Percentiles rank a stretch among this genome's conserved stretches.
Conservation (phyloP, 768 basidiomycete species). For the Phaeotremella skinneri region DNA sequence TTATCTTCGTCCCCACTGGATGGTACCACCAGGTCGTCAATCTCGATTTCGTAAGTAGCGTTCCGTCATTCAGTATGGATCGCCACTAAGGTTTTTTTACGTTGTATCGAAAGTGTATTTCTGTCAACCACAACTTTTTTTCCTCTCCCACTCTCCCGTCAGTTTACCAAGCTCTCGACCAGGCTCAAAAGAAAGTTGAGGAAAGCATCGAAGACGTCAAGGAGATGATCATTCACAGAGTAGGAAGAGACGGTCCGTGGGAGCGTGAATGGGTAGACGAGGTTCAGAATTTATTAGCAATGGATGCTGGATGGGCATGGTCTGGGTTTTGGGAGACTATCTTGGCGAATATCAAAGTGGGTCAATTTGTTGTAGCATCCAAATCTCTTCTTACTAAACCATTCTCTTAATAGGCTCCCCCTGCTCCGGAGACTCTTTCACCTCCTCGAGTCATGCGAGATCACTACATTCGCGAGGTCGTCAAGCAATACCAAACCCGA, state of each 20-base stretch:
- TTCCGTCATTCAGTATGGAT: neutral
- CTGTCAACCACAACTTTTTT: slow-evolving; percentile 53
- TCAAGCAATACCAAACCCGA: neutral
- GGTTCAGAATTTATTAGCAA: slow-evolving; percentile 44
- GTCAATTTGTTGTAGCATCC: neutral
- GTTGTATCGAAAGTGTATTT: slow-evolving; percentile 41
- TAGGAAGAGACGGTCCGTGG: slow-evolving; percentile 30
- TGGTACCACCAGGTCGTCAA: slow-evolving; percentile 52
- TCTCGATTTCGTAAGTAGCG: slow-evolving; percentile 41
- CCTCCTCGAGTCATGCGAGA: slow-evolving; percentile 4
- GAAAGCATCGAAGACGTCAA: slow-evolving; percentile 43
- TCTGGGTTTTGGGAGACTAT: slow-evolving; percentile 44
- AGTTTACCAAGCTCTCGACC: slow-evolving; percentile 49
- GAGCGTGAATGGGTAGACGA: slow-evolving; percentile 48
- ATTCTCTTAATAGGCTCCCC: slow-evolving; percentile 7
- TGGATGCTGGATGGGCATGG: slow-evolving; percentile 50
- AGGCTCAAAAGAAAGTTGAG: slow-evolving; percentile 48
- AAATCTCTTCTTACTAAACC: neutral
- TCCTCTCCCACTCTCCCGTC: slow-evolving; percentile 36
- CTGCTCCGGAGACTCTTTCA: slow-evolving; percentile 1
- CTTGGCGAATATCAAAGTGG: slow-evolving; percentile 31
- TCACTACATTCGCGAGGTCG: neutral
- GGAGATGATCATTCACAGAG: slow-evolving; percentile 33
- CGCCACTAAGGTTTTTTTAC: neutral
- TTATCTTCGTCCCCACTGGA: slow-evolving; percentile 50